Conservation (phyloP, 1,284 basidiomycete species). For the Microbotryum lychnidis-dioicae region DNA sequence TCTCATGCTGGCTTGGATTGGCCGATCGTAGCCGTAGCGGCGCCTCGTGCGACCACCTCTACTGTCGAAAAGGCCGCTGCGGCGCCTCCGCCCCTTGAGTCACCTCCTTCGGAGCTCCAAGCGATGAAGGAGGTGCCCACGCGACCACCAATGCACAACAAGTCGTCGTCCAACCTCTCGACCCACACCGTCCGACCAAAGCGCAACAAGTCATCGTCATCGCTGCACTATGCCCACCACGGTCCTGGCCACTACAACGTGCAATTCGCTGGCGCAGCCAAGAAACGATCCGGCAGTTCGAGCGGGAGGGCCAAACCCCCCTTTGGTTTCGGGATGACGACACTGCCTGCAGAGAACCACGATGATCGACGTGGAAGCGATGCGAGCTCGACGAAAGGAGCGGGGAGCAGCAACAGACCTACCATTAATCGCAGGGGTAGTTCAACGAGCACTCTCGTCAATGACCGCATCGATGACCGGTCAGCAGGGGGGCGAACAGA, state of each 20-base stretch:
- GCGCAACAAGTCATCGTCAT: conserved; percentile 25
- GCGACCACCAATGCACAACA: neutral
- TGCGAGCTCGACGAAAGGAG: no score
- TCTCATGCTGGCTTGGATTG: no score
- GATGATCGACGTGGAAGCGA: no score
- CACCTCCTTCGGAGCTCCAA: neutral
- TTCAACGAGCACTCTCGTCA: no score
- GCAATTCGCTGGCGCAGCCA: neutral
- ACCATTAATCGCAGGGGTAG: no score
- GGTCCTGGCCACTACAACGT: no score
- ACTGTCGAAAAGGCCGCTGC: neutral
- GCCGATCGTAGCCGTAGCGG: no score
- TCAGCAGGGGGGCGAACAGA: no score
- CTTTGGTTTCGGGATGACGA: conserved; percentile 28
- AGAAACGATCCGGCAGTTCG: conserved; percentile 14
- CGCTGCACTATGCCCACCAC: conserved; percentile 3
- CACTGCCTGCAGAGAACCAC: no score
- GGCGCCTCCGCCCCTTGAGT: neutral
- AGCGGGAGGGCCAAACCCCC: conserved; percentile 10
- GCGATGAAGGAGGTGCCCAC: neutral
- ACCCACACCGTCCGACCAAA: conserved; percentile 6
- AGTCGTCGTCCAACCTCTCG: neutral
- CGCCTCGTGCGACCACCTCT: neutral
- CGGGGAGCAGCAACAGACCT: no score
- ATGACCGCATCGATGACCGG: no score